Percentiles rank a stretch among this genome's conserved stretches.
Conservation (phyloP, 768 basidiomycete genomes). For the Pleurotus pulmonarius region DNA sequence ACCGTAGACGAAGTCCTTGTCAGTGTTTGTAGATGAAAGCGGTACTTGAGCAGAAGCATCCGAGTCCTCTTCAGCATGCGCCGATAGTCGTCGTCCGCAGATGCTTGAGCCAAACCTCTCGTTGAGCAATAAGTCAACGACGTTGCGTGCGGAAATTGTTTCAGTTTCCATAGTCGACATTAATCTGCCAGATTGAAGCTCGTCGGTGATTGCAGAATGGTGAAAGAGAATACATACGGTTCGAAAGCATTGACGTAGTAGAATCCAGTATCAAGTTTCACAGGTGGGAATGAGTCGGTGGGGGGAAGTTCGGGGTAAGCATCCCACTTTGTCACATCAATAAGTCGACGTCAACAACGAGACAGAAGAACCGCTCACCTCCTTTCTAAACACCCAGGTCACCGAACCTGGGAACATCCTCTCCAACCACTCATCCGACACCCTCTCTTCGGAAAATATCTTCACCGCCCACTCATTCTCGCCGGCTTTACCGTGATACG, state of each 20-base stretch:
- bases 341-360: neutral
- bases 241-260: conserved; percentile 95
- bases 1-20: conserved; percentile 54
- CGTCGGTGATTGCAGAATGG: conserved; percentile 3
- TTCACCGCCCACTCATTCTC: conserved; percentile 75
- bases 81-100: conserved; percentile 44
- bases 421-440: conserved; percentile 70
- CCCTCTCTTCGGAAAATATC: conserved; percentile 69
- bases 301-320: conserved; percentile 75
- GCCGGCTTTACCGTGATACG: conserved; percentile 65
- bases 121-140: conserved; percentile 73
- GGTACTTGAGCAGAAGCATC: too few relatives aligned
- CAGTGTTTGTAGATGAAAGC: too few relatives aligned
- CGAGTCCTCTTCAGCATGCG: conserved; percentile 15
- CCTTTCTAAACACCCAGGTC: conserved; percentile 81
- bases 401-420: conserved; percentile 62
- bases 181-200: conserved; percentile 39
- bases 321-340: conserved; percentile 58
- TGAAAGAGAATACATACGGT: conserved; percentile 48
- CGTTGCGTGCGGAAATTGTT: conserved; percentile 77
- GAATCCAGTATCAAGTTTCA: conserved; percentile 72
- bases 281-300: conserved; percentile 64
- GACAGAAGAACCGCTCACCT: conserved; percentile 37
- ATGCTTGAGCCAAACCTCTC: conserved; percentile 72
- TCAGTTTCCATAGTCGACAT: conserved; percentile 96